These are phyloP conservation scores for Salvia sclarea DNA, from an alignment of 305 asterid genomes.

Conservation along the genomic window DNA sequence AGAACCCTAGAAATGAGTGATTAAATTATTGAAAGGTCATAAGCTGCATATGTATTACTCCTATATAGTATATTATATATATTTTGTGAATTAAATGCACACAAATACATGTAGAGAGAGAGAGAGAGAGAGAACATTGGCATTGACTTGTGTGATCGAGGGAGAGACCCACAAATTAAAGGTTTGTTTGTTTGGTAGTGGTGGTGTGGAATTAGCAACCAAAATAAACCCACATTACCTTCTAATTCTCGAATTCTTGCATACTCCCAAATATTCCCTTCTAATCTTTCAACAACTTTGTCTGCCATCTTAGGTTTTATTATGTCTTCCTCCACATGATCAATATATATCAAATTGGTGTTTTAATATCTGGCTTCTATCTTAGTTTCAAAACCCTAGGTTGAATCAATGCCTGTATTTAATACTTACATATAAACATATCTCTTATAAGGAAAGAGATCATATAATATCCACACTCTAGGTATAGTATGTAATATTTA, in stretches of 20 bases:
- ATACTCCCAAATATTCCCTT: constrained; percentile 74
- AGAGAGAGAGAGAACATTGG: constrained; percentile 15
- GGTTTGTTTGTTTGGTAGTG: constrained; percentile 49
- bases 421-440: no score
- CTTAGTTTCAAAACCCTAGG: constrained; percentile 67
- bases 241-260: constrained; percentile 59
- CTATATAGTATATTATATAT: neutral
- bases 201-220: constrained; percentile 31
- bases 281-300: constrained; percentile 64
- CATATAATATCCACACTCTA: no score
- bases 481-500: no score
- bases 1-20: neutral
- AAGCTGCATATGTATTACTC: neutral
- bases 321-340: constrained; percentile 57
- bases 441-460: no score
- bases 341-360: neutral
- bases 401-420: constrained; percentile 33
- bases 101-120: constrained; percentile 29
- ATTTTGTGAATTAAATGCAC: neutral
- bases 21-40: constrained; percentile 15
- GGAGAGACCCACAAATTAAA: constrained; percentile 41
- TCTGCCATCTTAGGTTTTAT: constrained; percentile 68
- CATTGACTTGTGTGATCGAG: constrained; percentile 42
- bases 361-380: neutral
- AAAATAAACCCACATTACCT: constrained; percentile 61